Conservation (phyloP, 2,329 filamentous ascomycete species). For the Chrysosporium keratinophilum region DNA sequence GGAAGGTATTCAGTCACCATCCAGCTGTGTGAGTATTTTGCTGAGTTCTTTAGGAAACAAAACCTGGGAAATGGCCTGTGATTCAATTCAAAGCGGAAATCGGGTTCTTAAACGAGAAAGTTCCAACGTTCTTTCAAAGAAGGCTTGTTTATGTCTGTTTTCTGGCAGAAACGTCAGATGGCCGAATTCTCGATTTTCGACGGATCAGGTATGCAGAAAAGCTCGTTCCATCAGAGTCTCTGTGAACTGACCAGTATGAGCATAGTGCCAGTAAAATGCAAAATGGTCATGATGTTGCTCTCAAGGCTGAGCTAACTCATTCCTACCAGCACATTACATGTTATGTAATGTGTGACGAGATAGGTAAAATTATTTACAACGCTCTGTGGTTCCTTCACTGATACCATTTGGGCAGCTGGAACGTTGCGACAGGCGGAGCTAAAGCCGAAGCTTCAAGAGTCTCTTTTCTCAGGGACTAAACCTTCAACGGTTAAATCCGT, state of each 20-base stretch:
- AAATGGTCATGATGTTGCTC: constrained; percentile 50
- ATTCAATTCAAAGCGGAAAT: constrained; percentile 57
- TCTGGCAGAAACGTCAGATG: constrained; percentile 60
- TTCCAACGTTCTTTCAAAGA: constrained; percentile 52
- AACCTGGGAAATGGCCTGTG: constrained; percentile 38
- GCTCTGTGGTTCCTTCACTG: background rate
- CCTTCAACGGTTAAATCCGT: background rate
- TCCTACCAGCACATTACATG: constrained; percentile 52
- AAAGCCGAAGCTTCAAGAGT: constrained; percentile 40
- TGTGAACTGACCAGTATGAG: constrained; percentile 13
- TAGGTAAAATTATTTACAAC: constrained; percentile 43
- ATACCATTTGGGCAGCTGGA: constrained; percentile 38
- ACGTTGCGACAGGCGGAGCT: constrained; percentile 46
- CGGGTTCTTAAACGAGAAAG: constrained; percentile 58
- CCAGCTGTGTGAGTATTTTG: constrained; percentile 27
- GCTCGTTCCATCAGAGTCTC: background rate
- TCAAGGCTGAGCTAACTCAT: constrained; percentile 47
- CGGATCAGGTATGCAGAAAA: constrained; percentile 41
- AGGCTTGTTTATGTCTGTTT: constrained; percentile 61
- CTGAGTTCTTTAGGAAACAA: constrained; percentile 30
- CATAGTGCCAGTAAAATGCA: constrained; percentile 53
- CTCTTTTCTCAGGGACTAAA: constrained; percentile 32
- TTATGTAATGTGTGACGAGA: constrained; percentile 72
- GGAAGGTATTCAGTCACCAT: constrained; percentile 37
- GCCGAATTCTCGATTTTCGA: constrained; percentile 57